A percentile compares a stretch with the other conserved stretches of the same genome.
These are phyloP conservation scores for Cyphellophora attinorum DNA, from an alignment of 2,329 filamentous ascomycete genomes.

Conservation along the genomic window DNA sequence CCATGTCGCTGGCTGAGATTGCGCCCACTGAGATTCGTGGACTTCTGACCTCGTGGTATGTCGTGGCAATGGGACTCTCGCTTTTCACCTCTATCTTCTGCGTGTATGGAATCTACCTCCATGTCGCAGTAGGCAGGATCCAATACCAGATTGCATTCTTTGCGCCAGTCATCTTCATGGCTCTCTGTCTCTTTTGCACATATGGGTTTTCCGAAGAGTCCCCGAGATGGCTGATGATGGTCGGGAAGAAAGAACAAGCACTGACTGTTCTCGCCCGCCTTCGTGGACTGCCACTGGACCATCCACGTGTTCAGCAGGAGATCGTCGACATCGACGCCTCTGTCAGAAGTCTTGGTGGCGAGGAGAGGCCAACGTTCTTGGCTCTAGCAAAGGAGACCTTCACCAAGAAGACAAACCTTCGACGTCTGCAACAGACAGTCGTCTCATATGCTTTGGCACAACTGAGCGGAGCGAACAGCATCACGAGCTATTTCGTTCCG, in stretches of 20 bases:
- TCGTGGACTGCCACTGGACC: slow-evolving; percentile 22
- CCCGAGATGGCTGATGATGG: slow-evolving; percentile 26
- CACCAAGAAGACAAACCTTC: slow-evolving; percentile 27
- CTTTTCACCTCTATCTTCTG: slow-evolving; percentile 25
- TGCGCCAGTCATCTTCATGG: slow-evolving; percentile 22
- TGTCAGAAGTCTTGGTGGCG: slow-evolving; percentile 11
- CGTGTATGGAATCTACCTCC: slow-evolving; percentile 25
- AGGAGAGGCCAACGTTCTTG: slow-evolving; percentile 9
- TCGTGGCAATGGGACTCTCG: slow-evolving; percentile 26
- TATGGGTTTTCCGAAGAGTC: slow-evolving; percentile 26
- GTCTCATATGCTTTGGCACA: slow-evolving; percentile 32
- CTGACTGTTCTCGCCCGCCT: slow-evolving; percentile 19
- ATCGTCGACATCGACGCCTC: slow-evolving; percentile 21
- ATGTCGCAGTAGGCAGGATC: slow-evolving; percentile 21
- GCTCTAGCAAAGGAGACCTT: slow-evolving; percentile 28
- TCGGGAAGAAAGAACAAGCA: slow-evolving; percentile 21
- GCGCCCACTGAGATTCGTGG: slow-evolving; percentile 31
- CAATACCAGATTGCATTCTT: slow-evolving; percentile 27
- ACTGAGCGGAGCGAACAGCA: slow-evolving; percentile 34
- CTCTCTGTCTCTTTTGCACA: slow-evolving; percentile 18
- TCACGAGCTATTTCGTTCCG: slow-evolving; percentile 35
- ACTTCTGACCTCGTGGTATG: slow-evolving; percentile 29
- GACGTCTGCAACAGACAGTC: slow-evolving; percentile 30
- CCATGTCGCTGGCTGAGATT: slow-evolving; percentile 31
- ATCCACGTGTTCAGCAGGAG: slow-evolving; percentile 21